A percentile compares a stretch with the other conserved stretches of the same genome.
These are phyloP conservation scores for Colletotrichum filicis DNA, from an alignment of 2,329 filamentous ascomycete genomes.

Conservation along the genomic window DNA sequence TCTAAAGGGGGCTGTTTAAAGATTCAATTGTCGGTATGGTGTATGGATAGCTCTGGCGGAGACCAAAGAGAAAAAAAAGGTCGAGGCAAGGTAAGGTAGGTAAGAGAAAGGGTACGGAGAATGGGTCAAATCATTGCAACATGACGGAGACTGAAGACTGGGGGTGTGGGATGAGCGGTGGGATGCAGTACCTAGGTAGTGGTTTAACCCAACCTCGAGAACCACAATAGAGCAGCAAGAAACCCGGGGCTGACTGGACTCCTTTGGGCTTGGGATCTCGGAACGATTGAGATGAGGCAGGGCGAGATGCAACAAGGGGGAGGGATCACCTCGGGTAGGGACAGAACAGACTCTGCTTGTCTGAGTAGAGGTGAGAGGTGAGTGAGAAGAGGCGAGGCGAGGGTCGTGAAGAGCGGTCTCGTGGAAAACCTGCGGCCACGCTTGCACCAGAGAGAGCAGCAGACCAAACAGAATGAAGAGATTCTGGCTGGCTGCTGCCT, in stretches of 20 bases:
- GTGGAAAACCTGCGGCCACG: constrained; percentile 15
- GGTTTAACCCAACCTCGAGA: constrained; percentile 1
- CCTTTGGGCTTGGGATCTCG: not conserved
- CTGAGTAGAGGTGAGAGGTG: not conserved
- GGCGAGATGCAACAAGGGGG: not conserved
- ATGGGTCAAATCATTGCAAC: constrained; percentile 22
- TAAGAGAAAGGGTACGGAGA: not conserved
- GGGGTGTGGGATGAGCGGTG: constrained; percentile 26
- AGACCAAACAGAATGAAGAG: not conserved
- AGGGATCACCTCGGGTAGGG: not conserved
- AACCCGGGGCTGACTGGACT: constrained; percentile 5
- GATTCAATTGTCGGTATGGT: not conserved
- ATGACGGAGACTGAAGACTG: constrained; percentile 13
- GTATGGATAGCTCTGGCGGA: constrained; percentile 25
- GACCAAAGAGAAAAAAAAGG: not conserved
- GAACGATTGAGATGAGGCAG: not conserved
- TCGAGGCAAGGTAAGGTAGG: not conserved
- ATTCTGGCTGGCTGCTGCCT: not conserved
- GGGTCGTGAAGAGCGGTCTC: constrained; percentile 28
- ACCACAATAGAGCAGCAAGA: not conserved
- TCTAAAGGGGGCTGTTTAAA: constrained; percentile 13
- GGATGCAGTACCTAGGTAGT: constrained; percentile 1
- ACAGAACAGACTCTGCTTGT: not conserved
- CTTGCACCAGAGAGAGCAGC: not conserved
- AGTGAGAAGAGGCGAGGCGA: constrained; percentile 8